A percentile compares a stretch with the other conserved stretches of the same genome.
Evolutionary conservation across 2,329 filamentous ascomycete species (phyloP).

Genomic region (Capronia coronata): DNA sequence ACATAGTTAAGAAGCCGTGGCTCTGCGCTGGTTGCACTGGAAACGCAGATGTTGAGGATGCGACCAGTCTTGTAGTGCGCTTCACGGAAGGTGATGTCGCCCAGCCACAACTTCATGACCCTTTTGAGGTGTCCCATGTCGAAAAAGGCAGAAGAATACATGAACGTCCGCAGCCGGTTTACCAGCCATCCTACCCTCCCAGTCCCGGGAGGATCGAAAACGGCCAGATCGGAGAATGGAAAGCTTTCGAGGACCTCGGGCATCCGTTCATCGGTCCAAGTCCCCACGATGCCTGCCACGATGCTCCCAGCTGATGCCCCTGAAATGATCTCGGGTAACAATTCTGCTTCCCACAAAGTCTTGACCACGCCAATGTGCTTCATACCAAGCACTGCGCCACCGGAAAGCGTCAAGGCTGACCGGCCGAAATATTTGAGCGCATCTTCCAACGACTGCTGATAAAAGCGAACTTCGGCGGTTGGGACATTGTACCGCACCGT

Average conservation of each 20-base stretch:
- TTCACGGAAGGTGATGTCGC: constrained; percentile 90
- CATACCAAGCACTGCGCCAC: constrained; percentile 86
- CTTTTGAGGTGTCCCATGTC: constrained; percentile 74
- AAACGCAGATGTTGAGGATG: constrained; percentile 91
- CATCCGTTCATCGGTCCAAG: constrained; percentile 70
- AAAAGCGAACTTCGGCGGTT: constrained; percentile 15
- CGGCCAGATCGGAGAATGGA: constrained; percentile 70
- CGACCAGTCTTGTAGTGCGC: constrained; percentile 89
- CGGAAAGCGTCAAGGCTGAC: constrained; percentile 74
- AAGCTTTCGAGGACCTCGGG: constrained; percentile 63
- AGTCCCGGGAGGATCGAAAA: constrained; percentile 63
- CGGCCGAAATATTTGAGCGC: constrained; percentile 48
- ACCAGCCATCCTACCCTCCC: constrained; percentile 16
- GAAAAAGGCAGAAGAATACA: constrained; percentile 57
- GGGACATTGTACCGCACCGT: constrained; percentile 36
- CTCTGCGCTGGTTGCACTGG: constrained; percentile 79
- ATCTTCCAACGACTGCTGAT: constrained; percentile 23
- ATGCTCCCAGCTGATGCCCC: constrained; percentile 84
- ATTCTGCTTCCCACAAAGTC: constrained; percentile 63
- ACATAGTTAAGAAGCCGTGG: constrained; percentile 85
- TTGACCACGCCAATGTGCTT: constrained; percentile 85
- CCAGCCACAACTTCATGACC: constrained; percentile 74
- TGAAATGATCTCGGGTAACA: constrained; percentile 80
- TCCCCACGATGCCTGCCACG: constrained; percentile 72
- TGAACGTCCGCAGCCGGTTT: constrained; percentile 65